Base-by-base conservation (phyloP, 495 filamentous ascomycete genomes). In the Choiromyces venosus region DNA sequence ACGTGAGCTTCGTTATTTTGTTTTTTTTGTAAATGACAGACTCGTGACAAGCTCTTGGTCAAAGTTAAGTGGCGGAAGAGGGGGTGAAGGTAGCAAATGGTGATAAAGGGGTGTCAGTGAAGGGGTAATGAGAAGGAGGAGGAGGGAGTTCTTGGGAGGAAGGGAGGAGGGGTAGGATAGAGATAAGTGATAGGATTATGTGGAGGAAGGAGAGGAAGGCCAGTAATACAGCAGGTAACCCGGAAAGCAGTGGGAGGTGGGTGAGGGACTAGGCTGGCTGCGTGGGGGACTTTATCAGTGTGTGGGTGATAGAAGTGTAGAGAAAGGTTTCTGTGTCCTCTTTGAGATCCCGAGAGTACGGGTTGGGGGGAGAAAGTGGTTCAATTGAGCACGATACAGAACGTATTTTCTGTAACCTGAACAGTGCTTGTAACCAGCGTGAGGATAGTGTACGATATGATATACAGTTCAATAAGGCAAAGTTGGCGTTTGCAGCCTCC, bases 291-390 rank as follows among this genome's bases (percentile, higher is more conserved):
- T 67, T 36, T 36, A 12, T 18, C 65, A 25, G 65, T 19, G 65
- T 67, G 12, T 25, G 4, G 65, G 29, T 35, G 33, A 33, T 35
- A 9, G 8, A 10, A 37, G 33, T 35, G 65, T 18, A 21, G 21
- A 9, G 65, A 25, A 67, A 14, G 65, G 9, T 52, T 52, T n/a
- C 33, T 74, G 65, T 44, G 70, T 68, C 70, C 71, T 35, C 68
- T 72, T 65, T 65, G 73, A 76, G 29, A 69, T 76, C 75, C 73
- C 75, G 73, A 69, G 46, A 69, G n/a, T 44, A 72, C 33, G 75
- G 69, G 46, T 2, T 14, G 10, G 25, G 52, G 52, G 16, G 33
- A 29, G 52, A 33, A 61, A 33, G 69, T 68, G 37, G 40, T 39
- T 40, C 39, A 39, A 29, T 25, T 72, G 70, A 44, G 70, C 40